Conservation (phyloP, 2,329 filamentous ascomycete species). For the Microthyrium microscopicum region DNA sequence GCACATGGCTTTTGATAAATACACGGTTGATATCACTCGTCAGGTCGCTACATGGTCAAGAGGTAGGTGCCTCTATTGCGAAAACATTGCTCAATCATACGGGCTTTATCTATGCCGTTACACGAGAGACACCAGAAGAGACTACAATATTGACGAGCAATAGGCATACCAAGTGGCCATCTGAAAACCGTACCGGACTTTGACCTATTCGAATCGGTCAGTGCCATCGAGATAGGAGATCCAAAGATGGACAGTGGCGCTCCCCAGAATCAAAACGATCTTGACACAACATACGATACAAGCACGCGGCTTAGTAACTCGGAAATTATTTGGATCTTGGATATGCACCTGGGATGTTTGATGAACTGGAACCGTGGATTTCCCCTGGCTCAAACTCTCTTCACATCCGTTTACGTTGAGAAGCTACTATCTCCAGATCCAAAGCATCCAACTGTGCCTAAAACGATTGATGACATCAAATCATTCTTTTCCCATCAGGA, state of each 20-base stretch:
- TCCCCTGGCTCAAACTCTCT: constrained; percentile 82
- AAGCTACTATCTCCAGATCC: constrained; percentile 59
- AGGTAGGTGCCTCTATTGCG: no score
- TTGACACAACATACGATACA: constrained; percentile 71
- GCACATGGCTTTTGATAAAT: no score
- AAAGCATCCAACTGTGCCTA: no score
- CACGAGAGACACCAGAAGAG: no score
- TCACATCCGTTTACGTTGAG: constrained; percentile 85
- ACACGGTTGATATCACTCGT: no score
- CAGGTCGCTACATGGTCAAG: no score
- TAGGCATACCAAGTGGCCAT: no score
- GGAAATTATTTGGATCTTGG: constrained; percentile 83
- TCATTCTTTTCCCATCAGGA: constrained; percentile 32
- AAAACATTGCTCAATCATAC: no score
- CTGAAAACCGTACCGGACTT: no score
- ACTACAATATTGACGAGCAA: no score
- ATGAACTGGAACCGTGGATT: constrained; percentile 98
- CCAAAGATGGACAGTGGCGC: constrained; percentile 97
- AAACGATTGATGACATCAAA: constrained; percentile 45
- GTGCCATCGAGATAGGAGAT: constrained; percentile 64
- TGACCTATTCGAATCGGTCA: constrained; percentile 85
- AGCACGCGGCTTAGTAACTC: constrained; percentile 49
- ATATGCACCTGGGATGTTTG: constrained; percentile 80
- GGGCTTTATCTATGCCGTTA: no score
- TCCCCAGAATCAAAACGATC: constrained; percentile 57